Evolutionary conservation across 768 basidiomycete species (phyloP), one percentile per base, ranked within the genome.

Genomic region (Clavulina sp.): DNA sequence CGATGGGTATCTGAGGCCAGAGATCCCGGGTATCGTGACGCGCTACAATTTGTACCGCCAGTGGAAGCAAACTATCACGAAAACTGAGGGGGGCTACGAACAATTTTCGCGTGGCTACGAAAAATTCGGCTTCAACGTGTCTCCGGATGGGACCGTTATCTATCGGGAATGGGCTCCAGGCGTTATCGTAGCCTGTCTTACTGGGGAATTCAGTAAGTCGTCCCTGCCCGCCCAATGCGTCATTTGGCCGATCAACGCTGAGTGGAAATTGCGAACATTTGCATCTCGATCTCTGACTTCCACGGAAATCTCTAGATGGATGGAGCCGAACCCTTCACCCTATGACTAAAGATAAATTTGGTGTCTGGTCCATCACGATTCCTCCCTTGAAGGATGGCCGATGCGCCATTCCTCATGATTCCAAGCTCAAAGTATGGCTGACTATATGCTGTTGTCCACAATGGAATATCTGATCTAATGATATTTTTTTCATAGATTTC

Each of bases 101-200:
- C 67, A 68, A 18, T 87, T 87, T 64, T 81, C 83, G 4, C 75
- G 80, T 61, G 86, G 86, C 2, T 92, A 86, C 65, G 70, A 77
- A 56, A 76, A 71, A 59, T 78, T 77, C 62, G 93, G 93, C 32
- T 70, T 99, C 59, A 80, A 83, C 53, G 74, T 87, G 38, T 70
- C 69, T 36, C 62, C 67, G 33, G 73, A 81, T 52, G 80, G 78
- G 50, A 72, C 79, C 28, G 75, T 97, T 29, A 66, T 74, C 5
- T 97, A 97, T 65, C 73, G 85, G 59, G 95, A 99, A 64, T 99
- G 95, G 95, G 93, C 95, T 5, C 92, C 95, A 0, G 85, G 84
- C 58, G 92, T 84, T 18, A 68, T 60, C 41, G 80, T 82, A 59
- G 93, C 92, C 2, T 73, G 69, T 62, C 67, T 99, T 52, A 88